phyloP scores from a whole-genome alignment of 2,329 filamentous ascomycete genomes.

The Microascus cirrosus region DNA sequence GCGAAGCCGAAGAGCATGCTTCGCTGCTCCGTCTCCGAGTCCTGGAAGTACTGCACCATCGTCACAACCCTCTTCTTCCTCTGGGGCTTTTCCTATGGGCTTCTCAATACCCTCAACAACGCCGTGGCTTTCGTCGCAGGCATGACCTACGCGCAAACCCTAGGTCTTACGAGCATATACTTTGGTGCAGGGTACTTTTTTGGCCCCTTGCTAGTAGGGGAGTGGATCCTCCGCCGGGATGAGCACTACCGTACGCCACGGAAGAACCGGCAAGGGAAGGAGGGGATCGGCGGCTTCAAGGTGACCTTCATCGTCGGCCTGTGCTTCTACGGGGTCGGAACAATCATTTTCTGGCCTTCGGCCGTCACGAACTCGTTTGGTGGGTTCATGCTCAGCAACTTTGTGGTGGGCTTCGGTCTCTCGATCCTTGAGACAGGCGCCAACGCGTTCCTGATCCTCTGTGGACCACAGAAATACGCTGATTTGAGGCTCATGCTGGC shows the following conservation, averaged over 20 bases:
- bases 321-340: conserved; percentile 62
- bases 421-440: conserved; percentile 70
- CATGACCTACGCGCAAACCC: conserved; percentile 49
- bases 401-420: conserved; percentile 68
- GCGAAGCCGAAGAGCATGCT: conserved; percentile 59
- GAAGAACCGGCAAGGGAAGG: conserved; percentile 22
- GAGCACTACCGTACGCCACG: conserved; percentile 38
- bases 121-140: conserved; percentile 52
- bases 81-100: conserved; percentile 84
- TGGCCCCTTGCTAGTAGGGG: conserved; percentile 58
- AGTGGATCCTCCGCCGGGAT: conserved; percentile 59
- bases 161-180: conserved; percentile 60
- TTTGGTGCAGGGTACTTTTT: conserved; percentile 61
- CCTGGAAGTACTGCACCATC: conserved; percentile 58
- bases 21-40: conserved; percentile 49
- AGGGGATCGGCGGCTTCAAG: conserved; percentile 57
- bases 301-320: conserved; percentile 70
- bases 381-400: conserved; percentile 63
- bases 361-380: conserved; percentile 63
- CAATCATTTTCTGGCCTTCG: conserved; percentile 80
- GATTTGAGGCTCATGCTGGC: conserved; percentile 67
- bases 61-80: conserved; percentile 78
- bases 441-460: conserved; percentile 63
- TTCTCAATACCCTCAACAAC: conserved; percentile 71
- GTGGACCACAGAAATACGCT: conserved; percentile 60